These are phyloP conservation scores for Paecilomyces fulvus DNA, from an alignment of 2,329 filamentous ascomycete species.

Conservation along the genomic window DNA sequence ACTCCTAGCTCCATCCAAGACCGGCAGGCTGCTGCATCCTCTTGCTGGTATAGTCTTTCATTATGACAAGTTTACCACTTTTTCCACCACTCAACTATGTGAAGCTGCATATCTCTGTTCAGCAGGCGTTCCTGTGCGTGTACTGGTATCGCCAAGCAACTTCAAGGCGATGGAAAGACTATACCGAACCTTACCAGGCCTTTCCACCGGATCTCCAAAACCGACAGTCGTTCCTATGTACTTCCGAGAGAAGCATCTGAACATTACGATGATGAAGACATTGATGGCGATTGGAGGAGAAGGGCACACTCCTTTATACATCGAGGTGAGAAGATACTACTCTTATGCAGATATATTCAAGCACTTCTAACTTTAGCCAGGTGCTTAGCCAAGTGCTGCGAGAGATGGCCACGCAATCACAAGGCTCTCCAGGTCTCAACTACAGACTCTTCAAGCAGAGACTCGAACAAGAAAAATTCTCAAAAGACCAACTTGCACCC, in stretches of 20 bases:
- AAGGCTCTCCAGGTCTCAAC: conserved; percentile 30
- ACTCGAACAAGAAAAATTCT: conserved; percentile 34
- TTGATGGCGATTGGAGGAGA: conserved; percentile 46
- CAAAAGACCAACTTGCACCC: conserved; percentile 43
- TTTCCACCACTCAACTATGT: conserved; percentile 33
- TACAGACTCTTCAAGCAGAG: conserved; percentile 37
- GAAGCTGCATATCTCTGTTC: conserved; percentile 51
- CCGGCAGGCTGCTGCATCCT: conserved; percentile 39
- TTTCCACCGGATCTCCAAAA: conserved; percentile 19
- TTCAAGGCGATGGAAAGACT: conserved; percentile 30
- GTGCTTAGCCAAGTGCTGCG: conserved; percentile 42
- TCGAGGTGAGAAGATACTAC: conserved; percentile 26
- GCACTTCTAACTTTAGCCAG: conserved; percentile 15
- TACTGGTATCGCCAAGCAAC: conserved; percentile 47
- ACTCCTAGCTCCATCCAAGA: conserved; percentile 19
- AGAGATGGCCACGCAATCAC: conserved; percentile 38
- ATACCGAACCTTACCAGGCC: conserved; percentile 33
- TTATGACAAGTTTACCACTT: conserved; percentile 42
- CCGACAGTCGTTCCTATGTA: conserved; percentile 39
- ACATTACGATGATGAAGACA: conserved; percentile 45
- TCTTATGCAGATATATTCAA: not conserved
- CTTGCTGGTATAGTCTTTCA: conserved; percentile 49
- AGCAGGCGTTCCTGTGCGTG: conserved; percentile 37
- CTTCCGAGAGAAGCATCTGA: conserved; percentile 42
- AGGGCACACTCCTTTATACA: conserved; percentile 42